Conservation (phyloP, 768 basidiomycete species). For the Collybia sordida region DNA sequence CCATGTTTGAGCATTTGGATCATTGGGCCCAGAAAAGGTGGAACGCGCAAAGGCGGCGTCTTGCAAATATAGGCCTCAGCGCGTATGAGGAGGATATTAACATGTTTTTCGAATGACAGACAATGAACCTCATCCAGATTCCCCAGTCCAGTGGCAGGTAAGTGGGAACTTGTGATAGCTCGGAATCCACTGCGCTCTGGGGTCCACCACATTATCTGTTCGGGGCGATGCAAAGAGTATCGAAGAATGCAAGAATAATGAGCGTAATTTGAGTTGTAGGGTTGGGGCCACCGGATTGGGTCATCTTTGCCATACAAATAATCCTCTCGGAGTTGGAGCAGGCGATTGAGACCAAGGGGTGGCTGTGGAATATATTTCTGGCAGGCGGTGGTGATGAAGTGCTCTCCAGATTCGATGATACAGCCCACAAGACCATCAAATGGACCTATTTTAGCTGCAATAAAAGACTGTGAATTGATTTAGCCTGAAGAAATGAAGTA, state of each 20-base stretch:
- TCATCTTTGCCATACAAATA: neutral
- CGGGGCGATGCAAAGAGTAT: neutral
- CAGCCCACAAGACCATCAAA: no score
- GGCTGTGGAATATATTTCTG: neutral
- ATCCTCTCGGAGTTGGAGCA: neutral
- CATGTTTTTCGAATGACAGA: no score
- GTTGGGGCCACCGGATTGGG: neutral
- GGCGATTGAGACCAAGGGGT: neutral
- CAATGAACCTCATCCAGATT: no score
- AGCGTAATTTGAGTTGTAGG: neutral
- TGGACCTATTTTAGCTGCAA: no score
- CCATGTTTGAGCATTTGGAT: neutral
- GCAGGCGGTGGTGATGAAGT: neutral
- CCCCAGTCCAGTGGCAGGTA: no score
- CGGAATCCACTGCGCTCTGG: neutral
- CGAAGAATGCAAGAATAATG: neutral
- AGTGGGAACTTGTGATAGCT: no score
- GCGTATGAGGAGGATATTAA: no score
- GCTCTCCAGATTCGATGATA: no score
- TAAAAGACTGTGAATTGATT: no score
- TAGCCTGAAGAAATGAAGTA: no score
- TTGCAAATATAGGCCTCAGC: neutral
- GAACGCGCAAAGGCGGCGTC: neutral
- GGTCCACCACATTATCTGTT: neutral
- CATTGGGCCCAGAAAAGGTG: neutral